Base-by-base conservation (phyloP, 352 stramenopile species). In the Globisporangium parvum region DNA sequence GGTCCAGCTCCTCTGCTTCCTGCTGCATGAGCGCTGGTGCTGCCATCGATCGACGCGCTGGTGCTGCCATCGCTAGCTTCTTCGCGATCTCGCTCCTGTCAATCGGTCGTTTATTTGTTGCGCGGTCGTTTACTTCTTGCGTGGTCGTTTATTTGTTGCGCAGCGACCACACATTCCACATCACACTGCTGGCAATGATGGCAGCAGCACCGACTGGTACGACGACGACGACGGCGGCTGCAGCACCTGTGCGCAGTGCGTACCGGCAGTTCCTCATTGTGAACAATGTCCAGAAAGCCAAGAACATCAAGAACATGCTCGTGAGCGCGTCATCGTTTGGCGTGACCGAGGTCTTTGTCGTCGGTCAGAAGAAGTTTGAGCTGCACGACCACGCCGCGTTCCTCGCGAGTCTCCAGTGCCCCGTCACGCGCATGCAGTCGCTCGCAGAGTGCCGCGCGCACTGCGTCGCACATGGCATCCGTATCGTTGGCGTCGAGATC, bases 401-500 rank as follows among this genome's bases (percentile, higher is more conserved):
- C 26, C 54, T 91, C 4, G 40, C 6, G 31, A 69, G 70, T 17
- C 56, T 89, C 55, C 62, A 69, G 44, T 77, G 72, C 54, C 68
- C 67, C 20, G 71, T 96, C 33, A 75, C 72, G 53, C 78, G 77
- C 42, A 83, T 96, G 59, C 65, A 74, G 37, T 93, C 82, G 55
- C 85, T 96, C 39, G 70, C 79, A 35, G 85, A 96, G 61, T 96
- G 77, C 53, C 70, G 86, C 20, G 66, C 61, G 41, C 71, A 91
- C 63, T 87, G 93, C 31, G 21, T 66, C 24, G 59, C 77, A 57
- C 56, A 66, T 53, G 42, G 53, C 15, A 97, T 97, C 54, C 75
- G 71, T 20, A 86, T 98, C 57, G 66, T 96, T 42, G 96, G 93
- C 21, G 90, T 98, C 2, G 96, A 98, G 75, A 98, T 98, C 62